These are phyloP conservation scores for Yarrowia keelungensis DNA, from an alignment of 805 yeast genomes.

Conservation along the genomic window DNA sequence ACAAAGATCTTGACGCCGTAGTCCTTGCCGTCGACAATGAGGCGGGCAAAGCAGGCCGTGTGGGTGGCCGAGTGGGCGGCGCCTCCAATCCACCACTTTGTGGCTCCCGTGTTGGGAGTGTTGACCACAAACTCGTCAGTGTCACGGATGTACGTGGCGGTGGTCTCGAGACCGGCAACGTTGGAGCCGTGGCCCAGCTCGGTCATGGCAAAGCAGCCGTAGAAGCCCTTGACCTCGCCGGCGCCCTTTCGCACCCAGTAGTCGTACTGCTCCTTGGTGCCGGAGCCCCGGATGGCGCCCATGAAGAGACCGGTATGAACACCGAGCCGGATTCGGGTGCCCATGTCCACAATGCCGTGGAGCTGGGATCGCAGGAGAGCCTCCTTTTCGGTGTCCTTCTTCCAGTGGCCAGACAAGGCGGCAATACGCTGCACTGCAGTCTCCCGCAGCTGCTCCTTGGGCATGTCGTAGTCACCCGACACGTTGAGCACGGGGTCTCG, in stretches of 20 bases:
- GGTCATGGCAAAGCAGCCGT: constrained; percentile 94
- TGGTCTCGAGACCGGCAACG: constrained; percentile 93
- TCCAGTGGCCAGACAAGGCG: constrained; percentile 45
- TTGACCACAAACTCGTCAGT: constrained; percentile 74
- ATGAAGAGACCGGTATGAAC: constrained; percentile 88
- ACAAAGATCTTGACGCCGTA: constrained; percentile 92
- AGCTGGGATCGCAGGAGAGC: constrained; percentile 46
- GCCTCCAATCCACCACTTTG: constrained; percentile 99
- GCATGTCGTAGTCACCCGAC: constrained; percentile 57
- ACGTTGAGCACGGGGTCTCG: constrained; percentile 61
- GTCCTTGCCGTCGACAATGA: constrained; percentile 81
- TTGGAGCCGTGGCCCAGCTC: constrained; percentile 93
- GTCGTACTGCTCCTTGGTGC: constrained; percentile 79
- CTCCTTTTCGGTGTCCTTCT: constrained; percentile 45
- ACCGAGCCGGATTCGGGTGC: constrained; percentile 80
- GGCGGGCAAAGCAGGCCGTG: constrained; percentile 79
- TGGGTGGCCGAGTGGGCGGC: constrained; percentile 96
- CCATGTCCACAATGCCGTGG: constrained; percentile 64
- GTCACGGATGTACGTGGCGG: constrained; percentile 76
- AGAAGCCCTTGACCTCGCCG: constrained; percentile 51
- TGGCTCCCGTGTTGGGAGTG: constrained; percentile 91
- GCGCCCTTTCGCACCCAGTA: constrained; percentile 79
- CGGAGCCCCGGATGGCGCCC: constrained; percentile 83
- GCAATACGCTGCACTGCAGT: constrained; percentile 49
- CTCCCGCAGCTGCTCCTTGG: constrained; percentile 54